Evolutionary conservation across 352 stramenopile species (phyloP).

Genomic region (Phytophthora cryptogea): DNA sequence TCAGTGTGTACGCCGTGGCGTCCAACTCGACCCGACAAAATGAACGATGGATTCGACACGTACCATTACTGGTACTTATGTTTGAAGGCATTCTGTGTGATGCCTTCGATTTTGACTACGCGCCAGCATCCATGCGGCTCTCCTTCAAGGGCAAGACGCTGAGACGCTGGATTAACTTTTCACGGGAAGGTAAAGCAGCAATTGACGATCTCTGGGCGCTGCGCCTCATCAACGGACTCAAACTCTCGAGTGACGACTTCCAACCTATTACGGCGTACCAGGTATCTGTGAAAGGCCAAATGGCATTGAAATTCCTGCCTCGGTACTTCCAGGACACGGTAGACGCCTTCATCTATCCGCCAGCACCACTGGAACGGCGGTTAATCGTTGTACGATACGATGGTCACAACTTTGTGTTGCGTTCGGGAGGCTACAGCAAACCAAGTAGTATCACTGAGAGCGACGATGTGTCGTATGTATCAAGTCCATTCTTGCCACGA

Average conservation of each 20-base stretch:
- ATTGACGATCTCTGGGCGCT: slow-evolving; percentile 95
- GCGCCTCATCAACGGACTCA: slow-evolving; percentile 93
- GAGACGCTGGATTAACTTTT: slow-evolving; percentile 93
- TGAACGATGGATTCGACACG: slow-evolving; percentile 96
- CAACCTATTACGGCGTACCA: slow-evolving; percentile 97
- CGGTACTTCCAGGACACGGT: slow-evolving; percentile 70
- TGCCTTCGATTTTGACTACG: slow-evolving; percentile 97
- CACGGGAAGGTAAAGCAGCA: slow-evolving; percentile 94
- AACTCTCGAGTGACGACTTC: slow-evolving; percentile 93
- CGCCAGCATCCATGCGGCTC: slow-evolving; percentile 93
- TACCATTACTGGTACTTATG: slow-evolving; percentile 95
- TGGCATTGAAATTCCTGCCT: slow-evolving; percentile 86
- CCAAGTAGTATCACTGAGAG: slow-evolving; percentile 95
- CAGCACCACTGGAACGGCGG: slow-evolving; percentile 44
- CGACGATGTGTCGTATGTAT: slow-evolving; percentile 98
- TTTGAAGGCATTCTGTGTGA: slow-evolving; percentile 96
- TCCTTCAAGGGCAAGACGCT: slow-evolving; percentile 89
- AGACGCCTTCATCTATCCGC: slow-evolving; percentile 67
- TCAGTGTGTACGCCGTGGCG: slow-evolving; percentile 94
- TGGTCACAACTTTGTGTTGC: slow-evolving; percentile 78
- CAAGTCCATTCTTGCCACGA: slow-evolving; percentile 95
- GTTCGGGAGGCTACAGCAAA: slow-evolving; percentile 83
- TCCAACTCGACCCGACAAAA: slow-evolving; percentile 90
- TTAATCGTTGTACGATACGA: slow-evolving; percentile 63
- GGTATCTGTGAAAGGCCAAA: slow-evolving; percentile 89